These are phyloP conservation scores for Phytophthora fragariae DNA, from an alignment of 352 stramenopile genomes.

Conservation along the genomic window DNA sequence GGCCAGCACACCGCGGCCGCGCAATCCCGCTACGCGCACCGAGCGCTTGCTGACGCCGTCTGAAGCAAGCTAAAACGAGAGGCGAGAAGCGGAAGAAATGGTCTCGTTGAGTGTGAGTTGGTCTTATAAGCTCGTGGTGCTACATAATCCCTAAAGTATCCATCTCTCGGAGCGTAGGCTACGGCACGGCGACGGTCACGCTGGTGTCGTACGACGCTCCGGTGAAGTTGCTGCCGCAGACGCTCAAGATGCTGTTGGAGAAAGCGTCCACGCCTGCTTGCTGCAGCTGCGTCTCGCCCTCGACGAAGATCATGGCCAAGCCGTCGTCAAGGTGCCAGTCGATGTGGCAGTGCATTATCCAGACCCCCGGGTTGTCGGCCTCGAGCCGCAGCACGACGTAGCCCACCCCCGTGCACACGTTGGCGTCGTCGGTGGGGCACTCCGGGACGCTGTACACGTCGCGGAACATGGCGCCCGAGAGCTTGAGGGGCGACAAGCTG, in stretches of 20 bases:
- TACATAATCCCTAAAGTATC: too few relatives aligned
- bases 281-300: slow-evolving; percentile 27
- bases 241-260: slow-evolving; percentile 31
- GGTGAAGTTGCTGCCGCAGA: slow-evolving; percentile 33
- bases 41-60: slow-evolving; percentile 3
- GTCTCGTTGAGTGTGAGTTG: too few relatives aligned
- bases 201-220: slow-evolving; percentile 11
- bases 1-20: slow-evolving; percentile 7
- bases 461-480: slow-evolving; percentile 30
- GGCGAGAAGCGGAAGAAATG: neutral
- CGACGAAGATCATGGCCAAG: slow-evolving; percentile 45
- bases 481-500: slow-evolving; percentile 29
- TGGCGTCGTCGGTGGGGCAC: slow-evolving; percentile 20
- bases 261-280: slow-evolving; percentile 20
- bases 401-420: slow-evolving; percentile 22
- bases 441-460: slow-evolving; percentile 41
- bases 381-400: slow-evolving; percentile 38
- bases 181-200: slow-evolving; percentile 19
- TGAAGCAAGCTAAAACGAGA: neutral
- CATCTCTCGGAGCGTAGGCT: neutral
- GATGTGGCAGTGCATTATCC: slow-evolving; percentile 51
- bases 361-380: slow-evolving; percentile 42
- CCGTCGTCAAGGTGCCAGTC: slow-evolving; percentile 38
- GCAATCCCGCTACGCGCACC: slow-evolving; percentile 22
- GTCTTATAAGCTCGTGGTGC: too few relatives aligned